phyloP scores from a whole-genome alignment of 139 green algal genomes.

The Picochlorum sp. region DNA sequence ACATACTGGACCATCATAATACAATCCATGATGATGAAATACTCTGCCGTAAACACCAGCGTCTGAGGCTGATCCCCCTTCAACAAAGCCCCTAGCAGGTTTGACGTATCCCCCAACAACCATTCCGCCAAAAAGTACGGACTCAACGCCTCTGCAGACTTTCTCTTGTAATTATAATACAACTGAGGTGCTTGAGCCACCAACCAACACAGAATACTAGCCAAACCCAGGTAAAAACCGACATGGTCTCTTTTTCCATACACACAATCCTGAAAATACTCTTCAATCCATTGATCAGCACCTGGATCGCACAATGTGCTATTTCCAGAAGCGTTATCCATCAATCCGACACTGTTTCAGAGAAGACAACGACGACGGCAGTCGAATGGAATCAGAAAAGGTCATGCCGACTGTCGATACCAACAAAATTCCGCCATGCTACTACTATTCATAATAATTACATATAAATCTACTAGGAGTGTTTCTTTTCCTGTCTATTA shows the following conservation, averaged over 20 bases:
- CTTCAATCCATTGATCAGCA: conserved; percentile 15
- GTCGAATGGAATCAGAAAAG: too few species aligned
- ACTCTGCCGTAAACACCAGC: conserved; percentile 53
- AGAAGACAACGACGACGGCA: too few species aligned
- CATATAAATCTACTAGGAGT: too few species aligned
- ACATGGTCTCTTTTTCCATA: conserved; percentile 35
- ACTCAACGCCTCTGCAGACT: conserved; percentile 67
- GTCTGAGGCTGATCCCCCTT: conserved; percentile 76
- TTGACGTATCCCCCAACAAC: conserved; percentile 63
- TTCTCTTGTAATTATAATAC: conserved; percentile 63
- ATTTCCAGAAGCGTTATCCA: not conserved
- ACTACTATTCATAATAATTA: too few species aligned
- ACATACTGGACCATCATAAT: conserved; percentile 22
- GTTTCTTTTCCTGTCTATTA: too few species aligned
- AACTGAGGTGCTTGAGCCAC: conserved; percentile 74
- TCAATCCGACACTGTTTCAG: not conserved
- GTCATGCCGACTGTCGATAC: too few species aligned
- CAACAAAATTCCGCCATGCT: too few species aligned
- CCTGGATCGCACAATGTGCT: conserved; percentile 13
- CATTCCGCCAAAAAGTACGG: conserved; percentile 82
- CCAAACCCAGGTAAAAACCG: conserved; percentile 51
- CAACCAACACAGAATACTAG: conserved; percentile 52
- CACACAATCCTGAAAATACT: conserved; percentile 24
- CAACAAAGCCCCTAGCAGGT: conserved; percentile 76
- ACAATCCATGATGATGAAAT: conserved; percentile 28